Percentiles rank a stretch among this genome's conserved stretches.
phyloP scores from a whole-genome alignment of 495 filamentous ascomycete species.

The Aspergillus asperescens region DNA sequence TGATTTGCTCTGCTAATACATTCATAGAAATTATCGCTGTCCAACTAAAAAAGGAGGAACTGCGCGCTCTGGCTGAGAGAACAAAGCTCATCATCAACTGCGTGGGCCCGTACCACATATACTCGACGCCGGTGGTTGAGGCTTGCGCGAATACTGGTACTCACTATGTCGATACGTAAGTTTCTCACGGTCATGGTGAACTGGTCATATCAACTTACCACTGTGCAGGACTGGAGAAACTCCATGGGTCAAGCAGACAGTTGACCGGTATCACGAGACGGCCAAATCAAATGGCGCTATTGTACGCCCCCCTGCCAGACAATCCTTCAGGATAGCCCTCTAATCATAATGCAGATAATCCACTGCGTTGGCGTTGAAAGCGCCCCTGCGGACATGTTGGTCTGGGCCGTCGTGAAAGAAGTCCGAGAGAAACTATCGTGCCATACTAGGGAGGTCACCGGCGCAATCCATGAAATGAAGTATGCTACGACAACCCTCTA shows the following conservation, averaged over 20 bases:
- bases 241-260: slow-evolving; percentile 73
- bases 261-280: slow-evolving; percentile 69
- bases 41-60: slow-evolving; percentile 56
- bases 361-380: slow-evolving; percentile 83
- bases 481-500: slow-evolving; percentile 16
- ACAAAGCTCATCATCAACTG: slow-evolving; percentile 76
- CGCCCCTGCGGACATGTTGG: slow-evolving; percentile 73
- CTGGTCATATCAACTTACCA: slow-evolving; percentile 7
- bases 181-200: slow-evolving; percentile 2
- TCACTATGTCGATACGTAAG: slow-evolving; percentile 77
- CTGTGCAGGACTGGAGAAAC: slow-evolving; percentile 69
- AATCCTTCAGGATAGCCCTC: not conserved
- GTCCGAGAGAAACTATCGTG: slow-evolving; percentile 55
- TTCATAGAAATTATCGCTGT: slow-evolving; percentile 55
- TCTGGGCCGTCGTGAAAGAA: slow-evolving; percentile 61
- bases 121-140: slow-evolving; percentile 75
- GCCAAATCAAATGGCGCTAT: slow-evolving; percentile 74
- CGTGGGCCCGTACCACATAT: slow-evolving; percentile 74
- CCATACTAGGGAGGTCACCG: slow-evolving; percentile 53
- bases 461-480: slow-evolving; percentile 59
- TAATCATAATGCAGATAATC: slow-evolving; percentile 57
- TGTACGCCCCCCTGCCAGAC: slow-evolving; percentile 31
- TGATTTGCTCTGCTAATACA: slow-evolving; percentile 6
- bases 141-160: slow-evolving; percentile 87
- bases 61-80: slow-evolving; percentile 65